Evolutionary conservation across 2,329 filamentous ascomycete genomes (phyloP).

Genomic region (Beauveria australis): DNA sequence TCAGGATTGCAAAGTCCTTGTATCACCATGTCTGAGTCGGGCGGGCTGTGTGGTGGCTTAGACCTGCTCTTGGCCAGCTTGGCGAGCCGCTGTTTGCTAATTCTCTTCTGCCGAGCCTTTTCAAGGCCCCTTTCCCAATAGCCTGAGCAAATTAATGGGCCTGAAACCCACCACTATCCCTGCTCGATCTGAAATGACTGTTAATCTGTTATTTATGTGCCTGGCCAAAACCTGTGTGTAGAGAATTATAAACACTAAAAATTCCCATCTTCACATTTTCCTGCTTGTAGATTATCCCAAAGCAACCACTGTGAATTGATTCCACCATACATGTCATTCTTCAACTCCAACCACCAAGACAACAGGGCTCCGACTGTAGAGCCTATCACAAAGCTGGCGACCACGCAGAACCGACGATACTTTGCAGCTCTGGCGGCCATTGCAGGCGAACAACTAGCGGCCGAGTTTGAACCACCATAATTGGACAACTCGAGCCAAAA

Average conservation of each 20-base stretch:
- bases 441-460: constrained; percentile 7
- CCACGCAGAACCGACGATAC: constrained; percentile 7
- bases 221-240: too few species aligned
- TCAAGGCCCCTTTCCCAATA: not conserved
- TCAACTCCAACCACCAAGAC: not conserved
- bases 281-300: not conserved
- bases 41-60: constrained; percentile 10
- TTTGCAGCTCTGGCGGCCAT: constrained; percentile 11
- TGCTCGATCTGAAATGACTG: too few species aligned
- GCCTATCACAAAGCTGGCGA: constrained; percentile 11
- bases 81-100: not conserved
- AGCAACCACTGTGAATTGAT: not conserved
- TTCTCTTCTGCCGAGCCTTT: not conserved
- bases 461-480: constrained; percentile 11
- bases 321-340: constrained; percentile 3
- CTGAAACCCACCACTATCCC: not conserved
- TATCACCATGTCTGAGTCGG: not conserved
- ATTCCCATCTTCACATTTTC: not conserved
- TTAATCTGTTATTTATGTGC: too few species aligned
- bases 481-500: not conserved
- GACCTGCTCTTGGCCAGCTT: not conserved
- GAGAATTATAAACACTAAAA: not conserved
- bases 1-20: too few species aligned
- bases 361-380: constrained; percentile 5
- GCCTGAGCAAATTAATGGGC: not conserved